phyloP scores from a whole-genome alignment of 345 rosid species.

The Nasturtium officinale region DNA sequence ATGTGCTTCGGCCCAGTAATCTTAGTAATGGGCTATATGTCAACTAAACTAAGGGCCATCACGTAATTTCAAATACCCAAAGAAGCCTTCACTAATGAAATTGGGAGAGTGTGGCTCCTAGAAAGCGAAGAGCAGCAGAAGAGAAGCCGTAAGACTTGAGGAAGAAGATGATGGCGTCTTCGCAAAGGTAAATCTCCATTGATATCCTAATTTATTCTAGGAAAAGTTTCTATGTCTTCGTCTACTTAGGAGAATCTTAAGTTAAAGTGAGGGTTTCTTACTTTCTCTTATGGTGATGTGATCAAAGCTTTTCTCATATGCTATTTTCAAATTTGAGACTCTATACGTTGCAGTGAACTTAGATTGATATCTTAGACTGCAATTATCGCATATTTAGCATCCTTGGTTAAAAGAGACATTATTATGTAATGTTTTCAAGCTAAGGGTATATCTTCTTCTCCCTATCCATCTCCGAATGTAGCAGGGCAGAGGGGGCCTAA shows the following conservation, averaged over 20 bases:
- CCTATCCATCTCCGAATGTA: neutral
- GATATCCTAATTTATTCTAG: neutral
- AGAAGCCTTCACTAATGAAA: neutral
- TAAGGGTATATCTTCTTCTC: neutral
- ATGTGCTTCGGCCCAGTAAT: too few species aligned
- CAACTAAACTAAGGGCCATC: too few species aligned
- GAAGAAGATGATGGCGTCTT: neutral
- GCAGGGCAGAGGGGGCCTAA: neutral
- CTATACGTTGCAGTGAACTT: neutral
- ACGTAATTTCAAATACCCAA: too few species aligned
- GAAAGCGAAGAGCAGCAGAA: too few species aligned
- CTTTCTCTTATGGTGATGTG: too few species aligned
- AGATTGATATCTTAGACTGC: neutral
- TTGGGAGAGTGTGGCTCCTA: too few species aligned
- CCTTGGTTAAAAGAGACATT: neutral
- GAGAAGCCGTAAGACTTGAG: neutral
- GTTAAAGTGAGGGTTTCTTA: slow-evolving; percentile 1
- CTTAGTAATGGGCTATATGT: too few species aligned
- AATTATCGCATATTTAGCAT: neutral
- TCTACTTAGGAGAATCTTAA: neutral
- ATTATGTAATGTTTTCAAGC: neutral
- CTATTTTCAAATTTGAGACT: neutral
- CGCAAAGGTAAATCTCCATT: neutral
- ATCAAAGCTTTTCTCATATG: too few species aligned
- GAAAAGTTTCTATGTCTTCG: neutral